Evolutionary conservation across 192 early-diverging fungal species (phyloP).

Genomic region (Coemansia sp.): DNA sequence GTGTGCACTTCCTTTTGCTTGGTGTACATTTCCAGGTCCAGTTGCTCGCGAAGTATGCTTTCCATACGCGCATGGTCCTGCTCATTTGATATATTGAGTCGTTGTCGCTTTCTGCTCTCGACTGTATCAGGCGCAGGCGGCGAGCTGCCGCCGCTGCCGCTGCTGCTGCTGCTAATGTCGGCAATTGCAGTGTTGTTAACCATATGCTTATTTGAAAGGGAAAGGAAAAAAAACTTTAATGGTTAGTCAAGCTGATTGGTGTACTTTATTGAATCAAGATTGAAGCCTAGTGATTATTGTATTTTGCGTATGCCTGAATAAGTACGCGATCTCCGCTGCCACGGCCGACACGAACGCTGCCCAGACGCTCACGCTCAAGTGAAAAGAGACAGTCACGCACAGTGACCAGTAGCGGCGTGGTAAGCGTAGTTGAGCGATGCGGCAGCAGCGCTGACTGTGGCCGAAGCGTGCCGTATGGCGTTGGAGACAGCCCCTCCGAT

Average conservation of each 20-base stretch:
- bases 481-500: conserved; percentile 9
- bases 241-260: neutral
- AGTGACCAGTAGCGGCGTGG: conserved; percentile 57
- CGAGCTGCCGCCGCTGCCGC: neutral
- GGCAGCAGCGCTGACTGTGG: conserved; percentile 6
- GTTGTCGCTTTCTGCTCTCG: conserved; percentile 5
- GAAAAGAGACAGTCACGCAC: conserved; percentile 73
- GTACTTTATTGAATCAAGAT: neutral
- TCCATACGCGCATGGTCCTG: conserved; percentile 44
- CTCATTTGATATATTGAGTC: conserved; percentile 11
- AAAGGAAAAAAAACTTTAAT: no score
- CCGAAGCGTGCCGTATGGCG: neutral
- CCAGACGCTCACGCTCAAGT: conserved; percentile 63
- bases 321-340: conserved; percentile 47
- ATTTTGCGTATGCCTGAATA: conserved; percentile 33
- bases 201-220: no score
- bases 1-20: conserved; percentile 65
- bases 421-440: conserved; percentile 35
- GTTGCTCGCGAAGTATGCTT: conserved; percentile 66
- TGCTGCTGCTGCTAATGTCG: no score
- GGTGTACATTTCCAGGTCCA: conserved; percentile 74
- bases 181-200: no score
- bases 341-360: conserved; percentile 36
- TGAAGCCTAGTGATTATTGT: conserved; percentile 4
- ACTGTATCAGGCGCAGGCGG: neutral